Evolutionary conservation across 441 rosid species (phyloP), one percentile per base, ranked within the genome.

Genomic region (Mallotus repandus): DNA sequence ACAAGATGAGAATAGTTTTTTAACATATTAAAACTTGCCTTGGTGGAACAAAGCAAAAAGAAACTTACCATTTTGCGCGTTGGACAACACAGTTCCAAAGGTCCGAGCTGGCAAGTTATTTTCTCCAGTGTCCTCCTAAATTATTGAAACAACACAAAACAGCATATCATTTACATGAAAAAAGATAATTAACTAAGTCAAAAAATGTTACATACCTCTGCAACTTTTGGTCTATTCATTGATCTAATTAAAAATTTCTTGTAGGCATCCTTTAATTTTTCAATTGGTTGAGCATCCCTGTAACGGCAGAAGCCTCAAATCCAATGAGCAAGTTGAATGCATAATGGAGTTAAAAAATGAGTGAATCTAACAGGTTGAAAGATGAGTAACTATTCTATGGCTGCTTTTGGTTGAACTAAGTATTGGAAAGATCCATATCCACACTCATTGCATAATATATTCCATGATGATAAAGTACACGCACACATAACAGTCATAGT

Each of bases 61-160:
- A 59, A 58, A 80, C 91, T 87, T 80, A 89, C 97, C 69, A 48
- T 82, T 88, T 61, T 85, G 89, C 76, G 81, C 89, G 55, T 79
- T 84, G 43, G 85, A 56, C 79, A 95, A 69, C 76, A 92, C 38
- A 66, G 98, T 92, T 75, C 99, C 98, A 78, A 94, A 94, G 82
- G 93, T 91, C 78, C 97, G 83, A 32, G 74, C 77, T 15, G 89
- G 90, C 21, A 82, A 66, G 35, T 84, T 76, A 75, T 78, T 80
- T 81, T 85, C 98, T 72, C 76, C 84, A 2, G 74, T 46, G 32
- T 83, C 88, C 80, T 89, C 91, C 89, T 90, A 61, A 59, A 45
- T 35, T 10, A 50, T 48, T 14, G 76, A n/a, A 15, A 50, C n/a
- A 41, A 71, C 18, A 48, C 60, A 22, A 50, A 76, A 75, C 62